These are phyloP conservation scores for Petunia axillaris DNA, from an alignment of 257 asterid species.

Conservation along the genomic window DNA sequence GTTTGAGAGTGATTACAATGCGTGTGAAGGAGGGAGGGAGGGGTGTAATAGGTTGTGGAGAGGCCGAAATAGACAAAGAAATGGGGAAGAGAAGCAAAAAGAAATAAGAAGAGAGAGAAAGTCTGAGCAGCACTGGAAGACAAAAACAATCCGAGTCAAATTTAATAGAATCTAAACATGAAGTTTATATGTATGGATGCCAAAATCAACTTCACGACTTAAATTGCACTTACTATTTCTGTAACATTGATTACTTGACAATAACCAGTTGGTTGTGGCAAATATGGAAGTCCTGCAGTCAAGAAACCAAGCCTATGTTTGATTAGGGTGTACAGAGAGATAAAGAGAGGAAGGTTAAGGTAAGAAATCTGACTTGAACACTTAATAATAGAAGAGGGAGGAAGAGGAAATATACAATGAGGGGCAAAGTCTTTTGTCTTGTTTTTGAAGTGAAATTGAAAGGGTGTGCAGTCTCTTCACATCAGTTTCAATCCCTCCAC, in stretches of 20 bases:
- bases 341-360: not conserved
- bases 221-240: no score
- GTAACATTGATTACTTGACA: no score
- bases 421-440: not conserved
- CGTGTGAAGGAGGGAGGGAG: not conserved
- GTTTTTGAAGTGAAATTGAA: constrained; percentile 9
- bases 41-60: not conserved
- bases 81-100: not conserved
- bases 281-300: no score
- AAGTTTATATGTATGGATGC: no score
- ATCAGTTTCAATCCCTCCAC: not conserved
- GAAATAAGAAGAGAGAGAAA: not conserved
- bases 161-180: no score
- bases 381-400: not conserved
- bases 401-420: not conserved
- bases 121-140: not conserved
- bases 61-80: not conserved
- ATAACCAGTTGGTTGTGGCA: no score
- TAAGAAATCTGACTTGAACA: not conserved
- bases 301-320: not conserved
- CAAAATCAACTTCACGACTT: no score
- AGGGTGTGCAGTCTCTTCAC: not conserved
- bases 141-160: not conserved
- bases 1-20: constrained; percentile 1
- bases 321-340: not conserved